Base-by-base conservation (phyloP, 805 yeast species). In the Saccharomycopsis amapae region DNA sequence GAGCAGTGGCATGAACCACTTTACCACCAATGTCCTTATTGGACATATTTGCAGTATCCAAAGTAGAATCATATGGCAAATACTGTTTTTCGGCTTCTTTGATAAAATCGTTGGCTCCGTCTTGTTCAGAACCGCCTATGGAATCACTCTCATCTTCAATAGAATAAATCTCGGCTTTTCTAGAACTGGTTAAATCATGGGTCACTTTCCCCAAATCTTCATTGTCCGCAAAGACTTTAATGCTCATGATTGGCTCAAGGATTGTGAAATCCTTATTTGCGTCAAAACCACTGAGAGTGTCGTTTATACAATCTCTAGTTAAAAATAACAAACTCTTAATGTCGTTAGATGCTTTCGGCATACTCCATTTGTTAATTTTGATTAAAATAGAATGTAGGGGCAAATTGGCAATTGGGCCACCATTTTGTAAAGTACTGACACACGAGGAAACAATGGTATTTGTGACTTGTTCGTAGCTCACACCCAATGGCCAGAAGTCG, bases 221-320 rank as follows among this genome's bases (percentile, higher is more conserved):
- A 25, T 87, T 82, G 44, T 72, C 72, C 2, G 81, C 81, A 42
- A 71, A 74, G 1, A 93, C 78, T 5, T 69, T 69, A 3, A 88
- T 80, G 30, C 73, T 69, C 97, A 93, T 90, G 24, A 84, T 70
- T 0, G 98, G 98, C 62, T 93, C 97, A 61, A 90, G 67, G 1
- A 89, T 61, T 1, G 80, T 72, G 58, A 75, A 77, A 1, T 61
- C 53, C 0, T 35, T 43, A n/a, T 45, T 40, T 13, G 50, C 40
- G 18, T 52, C 48, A 4, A 60, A 33, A 5, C 49, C 22, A 3
- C 52, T 54, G 2, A 78, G 44, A 0, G 74, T 68, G 10, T 68
- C 68, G 25, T 25, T 32, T 3, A 76, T 62, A 0, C 76, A 68
- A 32, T 65, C 58, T 44, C 85, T 67, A 1, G 75, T 65, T 5